phyloP scores from a whole-genome alignment of 176 grass and related monocot species.

The Paspalum vaginatum region DNA sequence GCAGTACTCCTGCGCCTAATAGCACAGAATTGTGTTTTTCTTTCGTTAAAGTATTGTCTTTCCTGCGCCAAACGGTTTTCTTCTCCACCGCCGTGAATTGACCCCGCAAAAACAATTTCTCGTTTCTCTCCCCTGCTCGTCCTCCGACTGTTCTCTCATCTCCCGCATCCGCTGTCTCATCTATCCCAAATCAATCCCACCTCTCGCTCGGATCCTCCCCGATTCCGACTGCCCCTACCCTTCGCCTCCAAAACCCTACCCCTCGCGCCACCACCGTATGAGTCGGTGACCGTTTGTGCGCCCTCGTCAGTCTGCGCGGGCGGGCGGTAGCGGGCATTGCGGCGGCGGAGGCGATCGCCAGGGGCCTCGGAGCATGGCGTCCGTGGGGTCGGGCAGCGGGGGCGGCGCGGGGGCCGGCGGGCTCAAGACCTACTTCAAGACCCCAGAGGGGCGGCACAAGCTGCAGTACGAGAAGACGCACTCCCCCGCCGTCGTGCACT shows the following conservation, averaged over 20 bases:
- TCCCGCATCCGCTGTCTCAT: conserved; percentile 13
- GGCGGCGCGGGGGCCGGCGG: conserved; percentile 49
- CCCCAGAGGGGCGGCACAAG: conserved; percentile 92
- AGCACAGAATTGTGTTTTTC: background rate
- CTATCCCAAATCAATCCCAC: conserved; percentile 29
- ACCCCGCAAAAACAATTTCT: background rate
- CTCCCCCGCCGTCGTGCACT: conserved; percentile 69
- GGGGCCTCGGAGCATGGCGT: conserved; percentile 50
- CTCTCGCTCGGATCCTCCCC: conserved; percentile 25
- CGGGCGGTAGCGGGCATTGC: background rate
- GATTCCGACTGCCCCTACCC: conserved; percentile 30
- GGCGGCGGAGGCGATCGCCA: conserved; percentile 18
- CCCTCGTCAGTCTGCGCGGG: background rate
- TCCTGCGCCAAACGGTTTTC: background rate
- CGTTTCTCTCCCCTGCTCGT: background rate
- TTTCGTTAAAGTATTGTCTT: background rate
- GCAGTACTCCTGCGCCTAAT: no score
- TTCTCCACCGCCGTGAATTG: background rate
- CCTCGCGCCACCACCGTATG: conserved; percentile 22
- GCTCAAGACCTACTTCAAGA: conserved; percentile 94
- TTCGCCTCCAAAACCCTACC: conserved; percentile 45
- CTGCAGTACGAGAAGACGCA: conserved; percentile 94
- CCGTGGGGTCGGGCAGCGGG: conserved; percentile 40
- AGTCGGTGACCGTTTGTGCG: background rate
- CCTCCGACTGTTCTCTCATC: background rate